Base-by-base conservation (phyloP, 371 early-diverging fungal species). In the Fennellomyces sp. region DNA sequence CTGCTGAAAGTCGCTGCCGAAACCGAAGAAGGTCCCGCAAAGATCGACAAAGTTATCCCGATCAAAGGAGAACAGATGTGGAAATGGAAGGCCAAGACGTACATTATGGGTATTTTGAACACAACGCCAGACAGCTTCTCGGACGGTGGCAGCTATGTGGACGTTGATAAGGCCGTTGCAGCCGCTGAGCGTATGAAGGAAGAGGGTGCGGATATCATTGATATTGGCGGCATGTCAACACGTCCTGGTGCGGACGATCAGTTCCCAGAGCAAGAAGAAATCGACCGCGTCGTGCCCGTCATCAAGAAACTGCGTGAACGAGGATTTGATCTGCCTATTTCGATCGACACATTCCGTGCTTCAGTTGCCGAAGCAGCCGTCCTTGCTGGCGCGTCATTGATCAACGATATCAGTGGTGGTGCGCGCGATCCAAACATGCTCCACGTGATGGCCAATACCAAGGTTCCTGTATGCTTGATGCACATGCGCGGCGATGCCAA, bases 401-500 rank as follows among this genome's bases (percentile, higher is more conserved):
- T 98, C 75, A 98, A 98, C 68, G 98, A 98, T 69, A 92, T 98
- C 23, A 88, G 92, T 2, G 98, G 96, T 21, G 98, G 96, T n/a
- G 47, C 66, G 28, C 78, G 83, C 17, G 99, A 98, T 60, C 82
- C 90, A 0, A 69, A 75, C 1, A 97, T 97, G 96, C 74, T 91
- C 30, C 63, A 73, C 4, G 83, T 87, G 15, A 89, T 94, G 80
- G 94, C 95, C 3, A 78, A 89, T 57, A 66, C 74, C 63, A 82
- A 88, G 49, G 91, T 91, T 3, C 99, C 99, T n/a, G 86, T 92
- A 2, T 90, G 94, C 54, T 68, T 97, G 64, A 97, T 97, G 97
- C 98, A 98, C 64, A 96, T 95, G 96, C 90, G 97, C 17, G 98
- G 98, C 17, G 87, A 83, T 59, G 90, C 97, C 17, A 85, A 88